Base-by-base conservation (phyloP, 345 rosid species). In the Aquilaria malaccensis region DNA sequence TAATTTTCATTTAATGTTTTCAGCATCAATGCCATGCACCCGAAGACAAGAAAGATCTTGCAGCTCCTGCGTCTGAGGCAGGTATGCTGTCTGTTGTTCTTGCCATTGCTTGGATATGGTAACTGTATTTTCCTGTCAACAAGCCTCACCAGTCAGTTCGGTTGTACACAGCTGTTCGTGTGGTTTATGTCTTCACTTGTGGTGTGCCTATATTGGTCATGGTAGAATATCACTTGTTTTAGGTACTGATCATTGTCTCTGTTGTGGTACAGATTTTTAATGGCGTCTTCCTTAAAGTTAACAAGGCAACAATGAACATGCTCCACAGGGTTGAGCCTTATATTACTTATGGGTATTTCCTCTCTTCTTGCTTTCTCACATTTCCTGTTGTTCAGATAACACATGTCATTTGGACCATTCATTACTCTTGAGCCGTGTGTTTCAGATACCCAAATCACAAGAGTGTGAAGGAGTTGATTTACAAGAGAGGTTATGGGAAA, bases 11-110 rank as follows among this genome's bases (percentile, higher is more conserved):
- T 47, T 14, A 11, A 45, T 13, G 2, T 15, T 53, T 43, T 52
- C 73, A 91, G 97, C 66, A 91, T 88, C 80, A 88, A 91, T 66
- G 96, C 94, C 4, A 85, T 91, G 79, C 80, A 91, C 74, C 97
- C 97, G 0, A 79, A 77, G 68, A 77, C 84, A 3, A 81, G 74
- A 57, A 81, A 70, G 68, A 84, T 84, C 33, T 75, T 91, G 75
- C 96, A 88, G 78, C 94, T 88, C 2, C 30, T 91, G 63, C 89
- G 96, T 67, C 68, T 91, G 60, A 81, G 96, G 81, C 96, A 88
- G 86, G 97, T 91, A 61, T 2, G 47, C 47, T 10, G 15, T n/a
- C 14, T 58, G 5, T 62, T 50, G 54, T 4, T 22, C 30, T 56
- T 56, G 45, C 43, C 31, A 31, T 6, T 22, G 32, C 5, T 11